A percentile compares a stretch with the other conserved stretches of the same genome.
phyloP scores from a whole-genome alignment of 2,329 filamentous ascomycete species.

The Karstenula rhodostoma region DNA sequence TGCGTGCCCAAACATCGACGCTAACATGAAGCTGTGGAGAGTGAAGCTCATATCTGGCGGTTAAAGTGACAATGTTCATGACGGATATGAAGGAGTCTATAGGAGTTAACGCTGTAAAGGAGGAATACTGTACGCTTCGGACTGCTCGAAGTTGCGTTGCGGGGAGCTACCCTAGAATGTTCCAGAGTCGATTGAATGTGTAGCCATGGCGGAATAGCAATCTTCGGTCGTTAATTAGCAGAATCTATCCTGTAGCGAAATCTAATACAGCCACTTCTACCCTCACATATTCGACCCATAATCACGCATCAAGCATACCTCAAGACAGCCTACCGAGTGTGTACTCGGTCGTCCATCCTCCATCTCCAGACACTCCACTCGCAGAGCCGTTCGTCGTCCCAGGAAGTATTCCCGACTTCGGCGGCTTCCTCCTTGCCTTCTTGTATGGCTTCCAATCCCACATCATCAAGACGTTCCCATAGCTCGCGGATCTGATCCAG shows the following conservation, averaged over 20 bases:
- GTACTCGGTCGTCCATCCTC: background rate
- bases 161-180: background rate
- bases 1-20: no score
- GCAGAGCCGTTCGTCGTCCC: slow-evolving; percentile 4
- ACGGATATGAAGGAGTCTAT: background rate
- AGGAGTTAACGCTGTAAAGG: background rate
- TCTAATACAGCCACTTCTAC: background rate
- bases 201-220: background rate
- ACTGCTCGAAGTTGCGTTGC: background rate
- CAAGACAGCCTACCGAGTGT: background rate
- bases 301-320: background rate
- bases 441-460: background rate
- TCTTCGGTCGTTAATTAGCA: background rate
- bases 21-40: no score
- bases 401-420: background rate
- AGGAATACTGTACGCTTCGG: background rate
- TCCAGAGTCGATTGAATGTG: no score
- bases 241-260: no score
- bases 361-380: slow-evolving; percentile 7
- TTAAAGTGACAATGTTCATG: no score
- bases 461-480: background rate
- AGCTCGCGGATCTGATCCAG: slow-evolving; percentile 2
- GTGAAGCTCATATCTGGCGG: no score
- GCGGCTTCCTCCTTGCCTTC: slow-evolving; percentile 4
- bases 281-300: background rate